Evolutionary conservation across 768 basidiomycete species (phyloP).

Genomic region (Solioccasus polychromus): DNA sequence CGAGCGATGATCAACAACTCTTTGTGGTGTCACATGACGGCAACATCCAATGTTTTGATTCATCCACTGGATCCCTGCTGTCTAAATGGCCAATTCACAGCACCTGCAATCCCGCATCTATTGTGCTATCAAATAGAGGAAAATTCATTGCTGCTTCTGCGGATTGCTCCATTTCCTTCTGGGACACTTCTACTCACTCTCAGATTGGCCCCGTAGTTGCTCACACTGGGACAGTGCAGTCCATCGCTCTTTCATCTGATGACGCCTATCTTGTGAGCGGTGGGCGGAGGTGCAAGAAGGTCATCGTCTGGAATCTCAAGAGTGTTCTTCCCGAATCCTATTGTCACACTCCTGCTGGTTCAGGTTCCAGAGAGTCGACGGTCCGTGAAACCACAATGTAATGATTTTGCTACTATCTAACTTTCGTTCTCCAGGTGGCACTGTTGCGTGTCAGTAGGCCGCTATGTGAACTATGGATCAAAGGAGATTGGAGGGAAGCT

Average conservation of each 20-base stretch:
- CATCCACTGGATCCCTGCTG: conserved; percentile 8
- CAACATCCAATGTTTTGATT: conserved; percentile 10
- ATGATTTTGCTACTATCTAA: neutral
- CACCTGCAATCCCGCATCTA: conserved; percentile 3
- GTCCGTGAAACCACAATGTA: neutral
- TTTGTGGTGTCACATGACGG: conserved; percentile 10
- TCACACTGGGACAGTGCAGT: conserved; percentile 8
- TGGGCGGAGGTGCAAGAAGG: conserved; percentile 5
- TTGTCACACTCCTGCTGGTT: neutral
- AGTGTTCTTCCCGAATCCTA: conserved; percentile 8
- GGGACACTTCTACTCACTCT: conserved; percentile 8
- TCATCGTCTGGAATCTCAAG: conserved; percentile 7
- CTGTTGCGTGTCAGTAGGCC: conserved; percentile 3
- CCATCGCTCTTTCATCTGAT: conserved; percentile 10
- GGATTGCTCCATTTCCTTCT: conserved; percentile 9
- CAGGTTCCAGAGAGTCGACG: neutral
- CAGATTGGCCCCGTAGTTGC: conserved; percentile 11
- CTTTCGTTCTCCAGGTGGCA: neutral
- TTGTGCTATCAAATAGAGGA: conserved; percentile 7
- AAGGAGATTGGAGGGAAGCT: conserved; percentile 6
- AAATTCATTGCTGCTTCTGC: conserved; percentile 14
- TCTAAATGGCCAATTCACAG: conserved; percentile 13
- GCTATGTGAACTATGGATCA: conserved; percentile 5
- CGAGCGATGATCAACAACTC: conserved; percentile 9
- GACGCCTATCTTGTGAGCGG: conserved; percentile 10